phyloP scores from a whole-genome alignment of 192 early-diverging fungal species.

The Mortierella alpina region DNA sequence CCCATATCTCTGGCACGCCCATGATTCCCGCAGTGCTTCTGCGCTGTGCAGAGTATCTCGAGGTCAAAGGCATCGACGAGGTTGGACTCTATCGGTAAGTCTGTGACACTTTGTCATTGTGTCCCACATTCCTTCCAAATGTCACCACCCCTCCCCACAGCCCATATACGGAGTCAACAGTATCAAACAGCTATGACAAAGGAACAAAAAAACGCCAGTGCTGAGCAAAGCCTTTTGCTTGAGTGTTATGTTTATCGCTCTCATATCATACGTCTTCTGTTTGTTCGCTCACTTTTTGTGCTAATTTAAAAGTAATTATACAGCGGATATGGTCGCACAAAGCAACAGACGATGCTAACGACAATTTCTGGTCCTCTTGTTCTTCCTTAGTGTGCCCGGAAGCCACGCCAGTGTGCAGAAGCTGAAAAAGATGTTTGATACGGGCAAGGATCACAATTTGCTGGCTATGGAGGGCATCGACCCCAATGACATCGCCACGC shows the following conservation, averaged over 20 bases:
- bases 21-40: slow-evolving; percentile 53
- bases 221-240: background rate
- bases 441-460: slow-evolving; percentile 65
- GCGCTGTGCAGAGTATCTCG: slow-evolving; percentile 56
- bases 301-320: background rate
- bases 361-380: too few relatives aligned
- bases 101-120: background rate
- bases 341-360: background rate
- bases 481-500: slow-evolving; percentile 68
- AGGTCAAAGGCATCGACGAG: slow-evolving; percentile 60
- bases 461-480: slow-evolving; percentile 53
- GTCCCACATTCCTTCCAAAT: background rate
- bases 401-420: slow-evolving; percentile 63
- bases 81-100: slow-evolving; percentile 66
- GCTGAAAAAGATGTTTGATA: slow-evolving; percentile 59
- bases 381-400: slow-evolving; percentile 56
- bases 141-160: too few relatives aligned
- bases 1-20: slow-evolving; percentile 41
- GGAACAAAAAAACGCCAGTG: too few relatives aligned
- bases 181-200: too few relatives aligned
- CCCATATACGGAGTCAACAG: too few relatives aligned
- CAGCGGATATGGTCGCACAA: background rate
- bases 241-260: background rate
- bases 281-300: slow-evolving; percentile 2
- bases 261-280: background rate